These are phyloP conservation scores for Apiospora sp. DNA, from an alignment of 2,329 filamentous ascomycete genomes.

Conservation along the genomic window DNA sequence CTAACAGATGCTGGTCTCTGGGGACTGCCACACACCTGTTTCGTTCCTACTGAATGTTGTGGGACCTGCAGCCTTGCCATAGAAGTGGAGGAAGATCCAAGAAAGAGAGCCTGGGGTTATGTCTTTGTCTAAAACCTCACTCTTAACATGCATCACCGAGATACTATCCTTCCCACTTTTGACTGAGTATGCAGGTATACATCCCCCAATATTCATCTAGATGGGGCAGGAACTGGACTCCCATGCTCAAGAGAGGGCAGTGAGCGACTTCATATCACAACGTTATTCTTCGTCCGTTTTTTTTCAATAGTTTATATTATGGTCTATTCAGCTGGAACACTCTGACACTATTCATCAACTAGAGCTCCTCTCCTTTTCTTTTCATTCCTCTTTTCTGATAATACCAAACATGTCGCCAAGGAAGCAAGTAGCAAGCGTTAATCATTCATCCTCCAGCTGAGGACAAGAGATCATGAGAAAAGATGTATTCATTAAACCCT, in stretches of 20 bases:
- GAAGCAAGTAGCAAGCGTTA: background rate
- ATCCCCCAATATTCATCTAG: too few relatives aligned
- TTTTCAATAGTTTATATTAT: background rate
- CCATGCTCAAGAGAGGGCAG: background rate
- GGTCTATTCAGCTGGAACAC: background rate
- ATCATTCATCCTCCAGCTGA: background rate
- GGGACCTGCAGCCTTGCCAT: too few relatives aligned
- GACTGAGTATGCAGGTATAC: too few relatives aligned
- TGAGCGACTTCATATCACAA: background rate
- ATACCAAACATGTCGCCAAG: background rate
- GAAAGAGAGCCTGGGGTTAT: too few relatives aligned
- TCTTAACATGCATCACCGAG: background rate
- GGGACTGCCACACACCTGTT: too few relatives aligned
- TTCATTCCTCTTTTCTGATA: background rate
- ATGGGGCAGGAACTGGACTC: too few relatives aligned
- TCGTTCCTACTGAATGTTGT: too few relatives aligned
- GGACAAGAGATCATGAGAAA: background rate
- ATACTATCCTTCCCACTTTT: background rate
- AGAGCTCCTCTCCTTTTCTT: background rate
- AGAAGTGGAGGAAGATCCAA: too few relatives aligned
- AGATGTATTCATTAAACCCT: slow-evolving; percentile 19
- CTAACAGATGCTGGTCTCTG: too few relatives aligned
- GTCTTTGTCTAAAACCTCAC: background rate
- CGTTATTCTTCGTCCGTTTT: background rate
- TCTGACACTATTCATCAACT: background rate